phyloP scores from a whole-genome alignment of 169 alveolate genomes.

The Eimeria sp. region DNA sequence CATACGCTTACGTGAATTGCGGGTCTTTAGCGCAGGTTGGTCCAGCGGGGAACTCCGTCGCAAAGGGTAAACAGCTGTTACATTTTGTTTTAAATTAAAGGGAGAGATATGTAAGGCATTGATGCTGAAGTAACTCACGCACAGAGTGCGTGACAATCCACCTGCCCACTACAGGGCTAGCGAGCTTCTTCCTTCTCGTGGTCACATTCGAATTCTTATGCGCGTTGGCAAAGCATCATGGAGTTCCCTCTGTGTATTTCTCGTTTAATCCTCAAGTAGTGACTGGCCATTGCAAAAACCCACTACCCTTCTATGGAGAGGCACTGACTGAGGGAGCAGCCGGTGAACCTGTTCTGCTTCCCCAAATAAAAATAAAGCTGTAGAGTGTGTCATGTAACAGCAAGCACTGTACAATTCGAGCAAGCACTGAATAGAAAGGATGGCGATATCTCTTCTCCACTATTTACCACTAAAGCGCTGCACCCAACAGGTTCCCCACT shows the following conservation, averaged over 20 bases:
- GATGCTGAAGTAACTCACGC: neutral
- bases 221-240: neutral
- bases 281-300: neutral
- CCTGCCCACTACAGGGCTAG: neutral
- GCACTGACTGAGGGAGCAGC: neutral
- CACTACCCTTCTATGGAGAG: neutral
- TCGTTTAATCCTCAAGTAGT: neutral
- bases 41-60: neutral
- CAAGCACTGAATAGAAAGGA: neutral
- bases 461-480: neutral
- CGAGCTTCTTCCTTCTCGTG: neutral
- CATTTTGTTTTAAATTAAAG: neutral
- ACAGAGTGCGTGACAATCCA: neutral
- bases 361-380: neutral
- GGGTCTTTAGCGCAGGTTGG: neutral
- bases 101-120: neutral
- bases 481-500: neutral
- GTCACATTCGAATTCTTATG: neutral
- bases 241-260: neutral
- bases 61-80: neutral
- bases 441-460: neutral
- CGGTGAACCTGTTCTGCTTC: neutral
- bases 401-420: neutral
- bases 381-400: neutral
- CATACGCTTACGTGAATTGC: neutral